phyloP scores from a whole-genome alignment of 352 stramenopile genomes.

The Phytophthora lateralis region DNA sequence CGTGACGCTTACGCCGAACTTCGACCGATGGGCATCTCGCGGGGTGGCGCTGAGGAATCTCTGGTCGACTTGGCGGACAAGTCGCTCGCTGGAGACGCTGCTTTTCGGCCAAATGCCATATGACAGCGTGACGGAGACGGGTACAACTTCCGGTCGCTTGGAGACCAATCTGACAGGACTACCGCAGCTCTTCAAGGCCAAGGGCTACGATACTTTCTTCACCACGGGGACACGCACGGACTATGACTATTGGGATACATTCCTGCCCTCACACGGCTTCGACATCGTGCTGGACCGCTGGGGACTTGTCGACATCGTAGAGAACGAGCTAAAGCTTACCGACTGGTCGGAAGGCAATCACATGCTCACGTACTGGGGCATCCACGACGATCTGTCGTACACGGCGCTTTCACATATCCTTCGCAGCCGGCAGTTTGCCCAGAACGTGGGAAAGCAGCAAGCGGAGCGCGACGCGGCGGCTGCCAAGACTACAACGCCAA shows the following conservation, averaged over 20 bases:
- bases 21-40: conserved; percentile 58
- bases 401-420: conserved; percentile 57
- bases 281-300: conserved; percentile 50
- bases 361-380: conserved; percentile 68
- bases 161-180: conserved; percentile 50
- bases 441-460: conserved; percentile 33
- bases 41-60: conserved; percentile 62
- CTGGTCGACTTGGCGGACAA: conserved; percentile 75
- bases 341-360: conserved; percentile 58
- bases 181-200: conserved; percentile 59
- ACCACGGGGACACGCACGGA: conserved; percentile 59
- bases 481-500: conserved; percentile 11
- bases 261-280: conserved; percentile 64
- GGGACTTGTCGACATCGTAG: conserved; percentile 48
- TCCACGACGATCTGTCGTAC: conserved; percentile 75
- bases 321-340: conserved; percentile 54
- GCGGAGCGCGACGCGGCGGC: conserved; percentile 16
- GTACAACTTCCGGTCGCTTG: conserved; percentile 45
- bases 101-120: conserved; percentile 71
- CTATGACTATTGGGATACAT: conserved; percentile 70
- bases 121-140: conserved; percentile 58
- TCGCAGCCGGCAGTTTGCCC: conserved; percentile 33
- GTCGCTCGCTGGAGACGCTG: conserved; percentile 66
- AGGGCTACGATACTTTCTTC: conserved; percentile 70
- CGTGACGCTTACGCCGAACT: conserved; percentile 65